Percentiles rank a stretch among this genome's conserved stretches.
Conservation (phyloP, 2,329 filamentous ascomycete species). For the Neofusicoccum laricinum region DNA sequence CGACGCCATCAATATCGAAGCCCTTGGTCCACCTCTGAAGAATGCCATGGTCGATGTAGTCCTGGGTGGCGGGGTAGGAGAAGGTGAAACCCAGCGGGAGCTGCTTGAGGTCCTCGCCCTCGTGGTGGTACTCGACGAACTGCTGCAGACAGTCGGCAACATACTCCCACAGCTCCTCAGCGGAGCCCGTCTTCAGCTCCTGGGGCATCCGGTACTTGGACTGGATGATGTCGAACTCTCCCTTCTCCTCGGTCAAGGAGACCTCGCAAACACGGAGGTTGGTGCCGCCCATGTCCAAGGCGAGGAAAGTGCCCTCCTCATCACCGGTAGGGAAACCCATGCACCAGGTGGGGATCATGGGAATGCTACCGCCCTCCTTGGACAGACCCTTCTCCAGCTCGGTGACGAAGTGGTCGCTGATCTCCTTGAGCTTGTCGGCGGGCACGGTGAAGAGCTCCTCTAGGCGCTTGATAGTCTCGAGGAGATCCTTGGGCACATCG, state of each 20-base stretch:
- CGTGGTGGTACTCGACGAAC: constrained; percentile 86
- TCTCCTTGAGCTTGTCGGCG: constrained; percentile 76
- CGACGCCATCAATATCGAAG: constrained; percentile 88
- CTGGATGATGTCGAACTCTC: constrained; percentile 93
- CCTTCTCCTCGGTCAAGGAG: constrained; percentile 80
- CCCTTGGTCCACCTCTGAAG: constrained; percentile 97
- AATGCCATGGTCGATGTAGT: constrained; percentile 89
- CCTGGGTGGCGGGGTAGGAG: constrained; percentile 89
- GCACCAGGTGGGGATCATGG: constrained; percentile 98
- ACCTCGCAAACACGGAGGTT: constrained; percentile 96
- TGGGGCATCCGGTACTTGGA: constrained; percentile 96
- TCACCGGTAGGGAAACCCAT: constrained; percentile 85
- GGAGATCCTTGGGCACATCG: constrained; percentile 82
- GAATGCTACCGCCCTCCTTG: constrained; percentile 88
- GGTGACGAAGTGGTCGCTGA: constrained; percentile 82
- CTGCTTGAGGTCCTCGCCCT: constrained; percentile 59
- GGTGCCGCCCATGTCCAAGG: constrained; percentile 94
- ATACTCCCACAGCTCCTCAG: constrained; percentile 91
- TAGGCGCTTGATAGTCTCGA: constrained; percentile 75
- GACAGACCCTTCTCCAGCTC: constrained; percentile 88
- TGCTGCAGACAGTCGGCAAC: constrained; percentile 90
- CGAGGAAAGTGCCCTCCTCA: constrained; percentile 83
- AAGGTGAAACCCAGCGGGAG: constrained; percentile 92
- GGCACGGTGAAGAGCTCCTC: constrained; percentile 82
- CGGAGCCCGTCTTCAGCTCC: constrained; percentile 81